Conservation (phyloP, 768 basidiomycete genomes). For the Suillus luteus region DNA sequence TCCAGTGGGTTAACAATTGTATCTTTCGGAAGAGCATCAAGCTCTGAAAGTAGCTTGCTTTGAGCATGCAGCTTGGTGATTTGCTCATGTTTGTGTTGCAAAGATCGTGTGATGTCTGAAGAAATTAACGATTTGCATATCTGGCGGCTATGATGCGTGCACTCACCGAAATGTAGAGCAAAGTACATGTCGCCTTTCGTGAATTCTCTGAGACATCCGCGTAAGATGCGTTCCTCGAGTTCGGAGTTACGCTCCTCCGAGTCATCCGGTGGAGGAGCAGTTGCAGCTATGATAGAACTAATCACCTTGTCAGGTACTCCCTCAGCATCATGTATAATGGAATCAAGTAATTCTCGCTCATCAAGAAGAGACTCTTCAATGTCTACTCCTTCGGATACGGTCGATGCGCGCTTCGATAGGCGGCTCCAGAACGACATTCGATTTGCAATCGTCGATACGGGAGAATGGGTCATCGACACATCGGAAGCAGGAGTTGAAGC, state of each 20-base stretch:
- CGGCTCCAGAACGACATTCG: slow-evolving; percentile 78
- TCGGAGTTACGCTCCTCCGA: slow-evolving; percentile 70
- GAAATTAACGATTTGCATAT: slow-evolving; percentile 7
- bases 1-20: slow-evolving; percentile 26
- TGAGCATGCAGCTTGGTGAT: slow-evolving; percentile 57
- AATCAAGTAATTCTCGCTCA: slow-evolving; percentile 32
- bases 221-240: slow-evolving; percentile 80
- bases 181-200: slow-evolving; percentile 90
- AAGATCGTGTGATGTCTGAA: slow-evolving; percentile 78
- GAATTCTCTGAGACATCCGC: slow-evolving; percentile 76
- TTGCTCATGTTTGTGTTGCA: slow-evolving; percentile 79
- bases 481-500: slow-evolving; percentile 59
- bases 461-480: slow-evolving; percentile 42
- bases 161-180: slow-evolving; percentile 78
- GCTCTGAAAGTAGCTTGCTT: slow-evolving; percentile 58
- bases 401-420: slow-evolving; percentile 49
- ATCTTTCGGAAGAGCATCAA: slow-evolving; percentile 50
- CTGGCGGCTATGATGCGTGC: slow-evolving; percentile 1
- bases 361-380: slow-evolving; percentile 15
- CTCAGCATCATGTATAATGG: slow-evolving; percentile 46
- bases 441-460: slow-evolving; percentile 60
- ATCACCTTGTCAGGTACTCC: slow-evolving; percentile 56
- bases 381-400: slow-evolving; percentile 19
- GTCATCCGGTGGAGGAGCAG: slow-evolving; percentile 63
- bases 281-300: slow-evolving; percentile 55